These are phyloP conservation scores for Colletotrichum zoysiae DNA, from an alignment of 2,329 filamentous ascomycete species.

Conservation along the genomic window DNA sequence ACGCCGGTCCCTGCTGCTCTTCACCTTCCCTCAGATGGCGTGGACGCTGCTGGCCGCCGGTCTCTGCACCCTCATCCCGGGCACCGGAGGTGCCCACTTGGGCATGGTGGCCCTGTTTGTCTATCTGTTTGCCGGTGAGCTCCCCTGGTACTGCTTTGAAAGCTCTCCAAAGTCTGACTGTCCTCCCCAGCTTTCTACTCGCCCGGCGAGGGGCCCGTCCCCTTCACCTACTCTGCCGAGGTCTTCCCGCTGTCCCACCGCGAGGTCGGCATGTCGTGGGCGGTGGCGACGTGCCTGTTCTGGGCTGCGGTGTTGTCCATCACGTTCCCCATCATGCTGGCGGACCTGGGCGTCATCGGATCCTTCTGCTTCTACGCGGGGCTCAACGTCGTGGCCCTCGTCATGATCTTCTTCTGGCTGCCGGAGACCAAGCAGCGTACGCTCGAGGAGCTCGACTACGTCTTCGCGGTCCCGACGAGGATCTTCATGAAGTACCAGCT, in stretches of 20 bases:
- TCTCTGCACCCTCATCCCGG: slow-evolving; percentile 54
- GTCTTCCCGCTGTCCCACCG: slow-evolving; percentile 74
- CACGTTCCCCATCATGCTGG: slow-evolving; percentile 64
- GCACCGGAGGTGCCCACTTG: slow-evolving; percentile 56
- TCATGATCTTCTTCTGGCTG: slow-evolving; percentile 69
- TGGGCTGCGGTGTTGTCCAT: slow-evolving; percentile 64
- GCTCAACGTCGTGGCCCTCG: slow-evolving; percentile 66
- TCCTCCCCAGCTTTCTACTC: slow-evolving; percentile 66
- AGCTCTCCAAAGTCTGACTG: neutral
- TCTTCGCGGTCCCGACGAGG: slow-evolving; percentile 52
- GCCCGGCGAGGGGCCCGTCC: slow-evolving; percentile 69
- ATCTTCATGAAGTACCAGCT: slow-evolving; percentile 52
- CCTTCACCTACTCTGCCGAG: slow-evolving; percentile 72
- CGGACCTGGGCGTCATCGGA: slow-evolving; percentile 46
- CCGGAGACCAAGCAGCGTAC: slow-evolving; percentile 72
- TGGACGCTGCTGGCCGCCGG: slow-evolving; percentile 66
- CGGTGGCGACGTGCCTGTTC: slow-evolving; percentile 71
- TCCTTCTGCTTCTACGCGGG: slow-evolving; percentile 67
- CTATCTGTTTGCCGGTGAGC: slow-evolving; percentile 68
- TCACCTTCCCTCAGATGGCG: slow-evolving; percentile 76
- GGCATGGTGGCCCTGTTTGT: slow-evolving; percentile 72
- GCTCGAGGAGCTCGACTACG: slow-evolving; percentile 60
- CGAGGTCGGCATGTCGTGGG: slow-evolving; percentile 74
- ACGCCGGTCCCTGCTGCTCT: slow-evolving; percentile 70
- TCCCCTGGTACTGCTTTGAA: neutral